A percentile compares a stretch with the other conserved stretches of the same genome.
Evolutionary conservation across 768 basidiomycete species (phyloP).

Genomic region (Gloeostereum incarnatum): DNA sequence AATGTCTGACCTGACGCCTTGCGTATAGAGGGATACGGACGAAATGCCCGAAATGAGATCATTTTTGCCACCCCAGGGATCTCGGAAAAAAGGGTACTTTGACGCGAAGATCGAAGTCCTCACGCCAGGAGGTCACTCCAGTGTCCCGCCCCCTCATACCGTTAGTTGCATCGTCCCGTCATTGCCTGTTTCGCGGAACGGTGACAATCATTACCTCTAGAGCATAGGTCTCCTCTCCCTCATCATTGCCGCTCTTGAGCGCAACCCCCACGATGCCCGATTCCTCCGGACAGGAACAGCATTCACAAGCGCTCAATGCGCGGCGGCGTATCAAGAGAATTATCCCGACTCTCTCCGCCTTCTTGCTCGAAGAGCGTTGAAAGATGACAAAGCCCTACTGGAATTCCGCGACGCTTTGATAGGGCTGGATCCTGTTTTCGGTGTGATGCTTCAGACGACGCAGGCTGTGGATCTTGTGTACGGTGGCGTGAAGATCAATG

Average conservation of each 20-base stretch:
- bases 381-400: slow-evolving; percentile 24
- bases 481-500: slow-evolving; percentile 39
- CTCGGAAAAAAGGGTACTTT: slow-evolving; percentile 40
- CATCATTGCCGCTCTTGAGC: slow-evolving; percentile 39
- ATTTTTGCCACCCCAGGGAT: slow-evolving; percentile 31
- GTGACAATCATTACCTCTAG: slow-evolving; percentile 6
- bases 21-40: slow-evolving; percentile 10
- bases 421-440: slow-evolving; percentile 11
- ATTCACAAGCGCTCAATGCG: slow-evolving; percentile 21
- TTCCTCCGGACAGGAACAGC: slow-evolving; percentile 19
- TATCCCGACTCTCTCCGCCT: slow-evolving; percentile 31
- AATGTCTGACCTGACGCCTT: background rate
- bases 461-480: slow-evolving; percentile 44
- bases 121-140: slow-evolving; percentile 52
- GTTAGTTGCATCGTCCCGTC: slow-evolving; percentile 18
- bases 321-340: slow-evolving; percentile 38
- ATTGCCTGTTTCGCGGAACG: too few species aligned
- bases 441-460: slow-evolving; percentile 32
- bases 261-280: slow-evolving; percentile 24
- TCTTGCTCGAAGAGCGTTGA: slow-evolving; percentile 20
- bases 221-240: slow-evolving; percentile 49
- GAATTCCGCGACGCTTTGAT: slow-evolving; percentile 26
- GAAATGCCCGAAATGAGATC: slow-evolving; percentile 20
- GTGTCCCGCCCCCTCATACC: slow-evolving; percentile 52
- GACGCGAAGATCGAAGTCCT: slow-evolving; percentile 33